These are phyloP conservation scores for Fraxinus platypoda DNA, from an alignment of 305 asterid genomes.

Conservation along the genomic window DNA sequence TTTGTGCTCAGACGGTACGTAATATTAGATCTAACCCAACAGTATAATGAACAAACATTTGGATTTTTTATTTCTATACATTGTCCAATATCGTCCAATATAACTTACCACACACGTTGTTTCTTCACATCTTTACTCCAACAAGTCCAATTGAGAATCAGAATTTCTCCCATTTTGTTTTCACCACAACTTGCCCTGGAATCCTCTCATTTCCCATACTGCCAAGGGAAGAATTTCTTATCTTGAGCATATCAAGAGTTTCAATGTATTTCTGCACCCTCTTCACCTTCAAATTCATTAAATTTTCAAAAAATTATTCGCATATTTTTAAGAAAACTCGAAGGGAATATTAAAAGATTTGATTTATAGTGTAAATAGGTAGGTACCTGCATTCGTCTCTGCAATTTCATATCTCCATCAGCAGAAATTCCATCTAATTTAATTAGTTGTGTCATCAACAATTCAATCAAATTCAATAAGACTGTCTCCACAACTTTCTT, in stretches of 20 bases:
- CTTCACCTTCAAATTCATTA: slow-evolving; percentile 58
- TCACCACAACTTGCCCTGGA: slow-evolving; percentile 47
- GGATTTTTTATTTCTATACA: no score
- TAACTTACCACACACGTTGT: slow-evolving; percentile 14
- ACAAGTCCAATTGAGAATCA: slow-evolving; percentile 21
- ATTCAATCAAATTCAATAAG: slow-evolving; percentile 61
- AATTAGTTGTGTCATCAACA: slow-evolving; percentile 77
- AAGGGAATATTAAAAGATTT: background rate
- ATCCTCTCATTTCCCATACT: slow-evolving; percentile 34
- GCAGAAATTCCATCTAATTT: slow-evolving; percentile 80
- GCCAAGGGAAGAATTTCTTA: slow-evolving; percentile 46
- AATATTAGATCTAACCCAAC: background rate
- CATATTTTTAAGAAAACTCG: background rate
- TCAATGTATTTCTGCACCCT: slow-evolving; percentile 85
- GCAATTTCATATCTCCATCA: slow-evolving; percentile 81
- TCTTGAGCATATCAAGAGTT: slow-evolving; percentile 69
- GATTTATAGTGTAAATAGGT: background rate
- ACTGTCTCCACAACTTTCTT: slow-evolving; percentile 66
- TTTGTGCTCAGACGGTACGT: slow-evolving; percentile 5
- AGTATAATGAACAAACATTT: no score
- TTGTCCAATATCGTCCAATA: background rate
- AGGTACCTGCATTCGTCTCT: slow-evolving; percentile 83
- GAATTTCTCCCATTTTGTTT: slow-evolving; percentile 79
- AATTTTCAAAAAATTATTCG: background rate
- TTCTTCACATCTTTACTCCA: slow-evolving; percentile 23